These are phyloP conservation scores for Madurella mycetomatis DNA, from an alignment of 2,329 filamentous ascomycete species.

Conservation along the genomic window DNA sequence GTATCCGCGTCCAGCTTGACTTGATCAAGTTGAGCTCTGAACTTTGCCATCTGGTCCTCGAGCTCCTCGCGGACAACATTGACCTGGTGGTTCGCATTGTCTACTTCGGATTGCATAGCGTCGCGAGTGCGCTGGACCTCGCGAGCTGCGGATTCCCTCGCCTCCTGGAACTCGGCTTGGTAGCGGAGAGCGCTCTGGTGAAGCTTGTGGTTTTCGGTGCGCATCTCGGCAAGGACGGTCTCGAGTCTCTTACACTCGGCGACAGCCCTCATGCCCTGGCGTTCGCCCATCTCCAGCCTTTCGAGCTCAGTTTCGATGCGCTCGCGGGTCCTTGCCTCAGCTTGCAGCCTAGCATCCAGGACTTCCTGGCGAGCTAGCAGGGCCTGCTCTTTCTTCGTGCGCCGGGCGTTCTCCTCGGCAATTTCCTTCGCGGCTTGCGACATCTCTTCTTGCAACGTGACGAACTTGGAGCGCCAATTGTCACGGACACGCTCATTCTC, in stretches of 20 bases:
- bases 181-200: conserved; percentile 64
- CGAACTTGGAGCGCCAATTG: conserved; percentile 77
- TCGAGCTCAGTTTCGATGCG: conserved; percentile 63
- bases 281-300: conserved; percentile 59
- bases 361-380: conserved; percentile 75
- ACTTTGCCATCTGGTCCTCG: conserved; percentile 69
- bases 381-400: conserved; percentile 73
- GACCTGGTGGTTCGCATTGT: conserved; percentile 78
- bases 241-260: conserved; percentile 60
- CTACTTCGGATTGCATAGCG: conserved; percentile 75
- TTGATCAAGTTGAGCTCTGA: conserved; percentile 72
- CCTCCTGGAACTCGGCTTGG: conserved; percentile 80
- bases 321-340: conserved; percentile 66
- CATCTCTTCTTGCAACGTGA: conserved; percentile 85
- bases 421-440: conserved; percentile 71
- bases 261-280: conserved; percentile 60
- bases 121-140: conserved; percentile 79
- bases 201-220: conserved; percentile 66
- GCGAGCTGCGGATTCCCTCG: conserved; percentile 69
- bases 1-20: conserved; percentile 76
- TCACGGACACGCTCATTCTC: conserved; percentile 83
- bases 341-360: conserved; percentile 70
- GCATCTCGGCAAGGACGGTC: conserved; percentile 49
- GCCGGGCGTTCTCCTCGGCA: conserved; percentile 74
- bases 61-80: conserved; percentile 77